phyloP scores from a whole-genome alignment of 106 monocot genomes.

The Agapanthus africanus region DNA sequence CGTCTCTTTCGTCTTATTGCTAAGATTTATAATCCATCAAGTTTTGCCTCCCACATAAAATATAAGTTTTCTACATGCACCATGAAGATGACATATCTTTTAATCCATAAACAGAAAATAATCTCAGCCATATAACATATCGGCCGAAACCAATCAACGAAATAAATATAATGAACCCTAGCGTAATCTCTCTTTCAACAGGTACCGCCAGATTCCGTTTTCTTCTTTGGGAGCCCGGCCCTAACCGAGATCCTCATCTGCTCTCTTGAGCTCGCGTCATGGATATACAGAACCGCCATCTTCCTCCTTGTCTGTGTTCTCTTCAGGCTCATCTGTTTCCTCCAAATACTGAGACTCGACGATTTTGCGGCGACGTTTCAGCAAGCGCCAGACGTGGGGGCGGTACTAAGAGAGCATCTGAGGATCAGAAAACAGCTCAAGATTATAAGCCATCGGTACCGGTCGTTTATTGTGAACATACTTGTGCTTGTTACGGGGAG shows the following conservation, averaged over 20 bases:
- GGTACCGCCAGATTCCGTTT: slow-evolving; percentile 5
- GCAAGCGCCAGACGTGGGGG: slow-evolving; percentile 36
- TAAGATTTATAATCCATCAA: too few relatives aligned
- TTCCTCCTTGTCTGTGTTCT: slow-evolving; percentile 83
- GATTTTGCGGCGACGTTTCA: slow-evolving; percentile 56
- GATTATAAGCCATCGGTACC: slow-evolving; percentile 77
- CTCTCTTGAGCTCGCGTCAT: slow-evolving; percentile 57
- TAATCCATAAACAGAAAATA: too few relatives aligned
- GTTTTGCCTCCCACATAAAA: too few relatives aligned
- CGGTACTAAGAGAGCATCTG: slow-evolving; percentile 50
- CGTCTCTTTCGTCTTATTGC: too few relatives aligned
- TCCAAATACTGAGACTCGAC: slow-evolving; percentile 78
- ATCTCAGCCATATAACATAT: too few relatives aligned
- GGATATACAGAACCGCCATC: slow-evolving; percentile 63
- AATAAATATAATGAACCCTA: too few relatives aligned
- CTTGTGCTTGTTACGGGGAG: slow-evolving; percentile 61
- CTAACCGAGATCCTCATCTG: slow-evolving; percentile 31
- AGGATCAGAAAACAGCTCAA: slow-evolving; percentile 48
- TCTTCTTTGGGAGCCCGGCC: slow-evolving; percentile 20
- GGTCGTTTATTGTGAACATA: slow-evolving; percentile 48
- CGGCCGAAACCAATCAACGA: too few relatives aligned
- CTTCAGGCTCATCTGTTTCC: slow-evolving; percentile 65
- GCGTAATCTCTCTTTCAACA: too few relatives aligned
- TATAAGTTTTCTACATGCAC: too few relatives aligned
- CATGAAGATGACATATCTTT: too few relatives aligned